These are phyloP conservation scores for Aspergillus heteromorphus DNA, from an alignment of 495 filamentous ascomycete genomes.

Conservation along the genomic window DNA sequence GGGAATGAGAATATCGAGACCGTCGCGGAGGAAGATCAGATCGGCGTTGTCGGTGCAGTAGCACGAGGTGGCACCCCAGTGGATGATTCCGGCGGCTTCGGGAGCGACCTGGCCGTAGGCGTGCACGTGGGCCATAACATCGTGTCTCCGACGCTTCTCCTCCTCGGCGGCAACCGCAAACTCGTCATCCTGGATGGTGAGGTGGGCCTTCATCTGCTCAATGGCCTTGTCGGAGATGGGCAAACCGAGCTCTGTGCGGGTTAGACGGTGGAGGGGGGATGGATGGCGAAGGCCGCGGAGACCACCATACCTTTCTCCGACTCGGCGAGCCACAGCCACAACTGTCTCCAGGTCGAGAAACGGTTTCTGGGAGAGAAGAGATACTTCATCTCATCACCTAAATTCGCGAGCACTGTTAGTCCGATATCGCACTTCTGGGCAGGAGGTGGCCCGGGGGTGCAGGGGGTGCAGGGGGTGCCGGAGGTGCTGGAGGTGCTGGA, in stretches of 20 bases:
- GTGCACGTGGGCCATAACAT: constrained; percentile 71
- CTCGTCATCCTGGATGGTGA: constrained; percentile 70
- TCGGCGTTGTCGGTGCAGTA: constrained; percentile 85
- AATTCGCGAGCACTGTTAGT: constrained; percentile 20
- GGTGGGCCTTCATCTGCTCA: constrained; percentile 65
- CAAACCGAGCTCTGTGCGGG: constrained; percentile 41
- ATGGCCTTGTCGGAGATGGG: constrained; percentile 67
- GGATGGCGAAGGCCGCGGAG: constrained; percentile 1
- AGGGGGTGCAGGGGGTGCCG: too few species aligned
- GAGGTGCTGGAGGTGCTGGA: too few species aligned
- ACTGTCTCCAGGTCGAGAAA: constrained; percentile 69
- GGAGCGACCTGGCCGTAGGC: constrained; percentile 69
- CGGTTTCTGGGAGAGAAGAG: constrained; percentile 69
- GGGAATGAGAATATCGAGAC: constrained; percentile 70
- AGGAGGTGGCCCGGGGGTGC: background rate
- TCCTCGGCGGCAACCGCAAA: constrained; percentile 73
- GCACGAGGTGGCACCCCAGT: constrained; percentile 65
- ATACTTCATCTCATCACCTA: constrained; percentile 45
- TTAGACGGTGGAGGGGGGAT: constrained; percentile 18
- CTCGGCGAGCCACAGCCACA: constrained; percentile 85
- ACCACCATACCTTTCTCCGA: constrained; percentile 57
- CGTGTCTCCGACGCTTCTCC: constrained; percentile 69
- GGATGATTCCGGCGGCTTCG: constrained; percentile 81
- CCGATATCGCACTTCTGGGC: constrained; percentile 7
- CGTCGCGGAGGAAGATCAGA: constrained; percentile 73